Evolutionary conservation across 2,329 filamentous ascomycete genomes (phyloP).

Genomic region (Ophiostoma australiae): DNA sequence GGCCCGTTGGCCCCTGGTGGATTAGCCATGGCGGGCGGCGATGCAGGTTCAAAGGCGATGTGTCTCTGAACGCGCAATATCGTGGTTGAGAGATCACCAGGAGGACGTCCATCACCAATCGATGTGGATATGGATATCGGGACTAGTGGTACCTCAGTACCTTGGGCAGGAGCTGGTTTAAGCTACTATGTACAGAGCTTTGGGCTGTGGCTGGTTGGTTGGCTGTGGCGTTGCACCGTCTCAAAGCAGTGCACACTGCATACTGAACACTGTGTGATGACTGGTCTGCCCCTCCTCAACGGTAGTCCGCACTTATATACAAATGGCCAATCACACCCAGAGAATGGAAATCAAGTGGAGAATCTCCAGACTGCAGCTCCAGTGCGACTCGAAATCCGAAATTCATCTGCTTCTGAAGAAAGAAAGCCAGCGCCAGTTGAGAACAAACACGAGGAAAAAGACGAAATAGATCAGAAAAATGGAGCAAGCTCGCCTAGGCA

Average conservation of each 20-base stretch:
- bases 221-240: not conserved
- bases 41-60: not conserved
- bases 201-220: not conserved
- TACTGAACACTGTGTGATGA: not conserved
- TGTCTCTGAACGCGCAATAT: not conserved
- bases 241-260: not conserved
- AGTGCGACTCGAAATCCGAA: too few relatives aligned
- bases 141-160: not conserved
- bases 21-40: slow-evolving; percentile 21
- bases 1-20: not conserved
- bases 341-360: not conserved
- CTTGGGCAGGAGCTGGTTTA: not conserved
- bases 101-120: not conserved
- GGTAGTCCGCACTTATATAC: slow-evolving; percentile 6
- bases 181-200: not conserved
- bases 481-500: slow-evolving; percentile 1
- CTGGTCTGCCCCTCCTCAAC: not conserved
- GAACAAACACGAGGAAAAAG: not conserved
- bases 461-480: not conserved
- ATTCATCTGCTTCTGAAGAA: not conserved
- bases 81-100: not conserved
- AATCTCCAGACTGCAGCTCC: not conserved
- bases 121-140: not conserved
- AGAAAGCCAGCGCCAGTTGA: not conserved
- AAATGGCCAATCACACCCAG: not conserved